A percentile compares a stretch with the other conserved stretches of the same genome.
These are phyloP conservation scores for Xylaria sp. DNA, from an alignment of 2,329 filamentous ascomycete species.

Conservation along the genomic window DNA sequence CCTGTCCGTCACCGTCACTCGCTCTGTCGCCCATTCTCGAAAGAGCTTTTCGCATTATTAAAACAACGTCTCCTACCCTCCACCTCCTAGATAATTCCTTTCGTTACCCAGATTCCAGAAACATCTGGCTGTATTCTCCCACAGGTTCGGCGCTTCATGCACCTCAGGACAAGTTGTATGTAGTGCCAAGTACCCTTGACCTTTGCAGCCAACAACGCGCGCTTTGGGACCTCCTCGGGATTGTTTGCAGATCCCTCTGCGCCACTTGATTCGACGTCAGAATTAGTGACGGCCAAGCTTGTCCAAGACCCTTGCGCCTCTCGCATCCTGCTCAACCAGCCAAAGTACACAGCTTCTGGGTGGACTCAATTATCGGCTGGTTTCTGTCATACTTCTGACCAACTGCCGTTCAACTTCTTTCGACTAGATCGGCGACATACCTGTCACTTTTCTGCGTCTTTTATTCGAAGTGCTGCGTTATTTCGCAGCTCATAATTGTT, in stretches of 20 bases:
- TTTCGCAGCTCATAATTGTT: not conserved
- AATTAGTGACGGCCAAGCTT: conserved; percentile 44
- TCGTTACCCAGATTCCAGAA: not conserved
- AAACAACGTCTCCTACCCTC: conserved; percentile 24
- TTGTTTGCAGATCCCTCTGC: conserved; percentile 36
- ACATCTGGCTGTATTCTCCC: not conserved
- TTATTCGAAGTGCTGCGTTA: conserved; percentile 30
- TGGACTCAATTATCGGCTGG: conserved; percentile 25
- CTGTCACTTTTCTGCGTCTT: conserved; percentile 29
- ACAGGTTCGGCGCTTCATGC: conserved; percentile 10
- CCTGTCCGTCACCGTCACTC: conserved; percentile 33
- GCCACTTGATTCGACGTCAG: conserved; percentile 45
- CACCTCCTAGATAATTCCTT: conserved; percentile 1
- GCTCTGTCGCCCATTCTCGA: conserved; percentile 21
- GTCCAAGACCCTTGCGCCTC: conserved; percentile 45
- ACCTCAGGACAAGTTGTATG: conserved; percentile 15
- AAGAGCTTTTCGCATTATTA: conserved; percentile 19
- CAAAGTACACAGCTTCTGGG: conserved; percentile 22
- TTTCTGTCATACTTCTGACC: conserved; percentile 21
- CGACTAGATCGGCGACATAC: conserved; percentile 13
- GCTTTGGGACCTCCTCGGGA: conserved; percentile 28
- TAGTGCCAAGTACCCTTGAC: conserved; percentile 1
- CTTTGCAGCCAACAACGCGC: conserved; percentile 23
- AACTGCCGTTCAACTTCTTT: conserved; percentile 7
- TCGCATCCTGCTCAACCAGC: conserved; percentile 37